These are phyloP conservation scores for Rhizophagus sp. DNA, from an alignment of 192 early-diverging fungal genomes.

Conservation along the genomic window DNA sequence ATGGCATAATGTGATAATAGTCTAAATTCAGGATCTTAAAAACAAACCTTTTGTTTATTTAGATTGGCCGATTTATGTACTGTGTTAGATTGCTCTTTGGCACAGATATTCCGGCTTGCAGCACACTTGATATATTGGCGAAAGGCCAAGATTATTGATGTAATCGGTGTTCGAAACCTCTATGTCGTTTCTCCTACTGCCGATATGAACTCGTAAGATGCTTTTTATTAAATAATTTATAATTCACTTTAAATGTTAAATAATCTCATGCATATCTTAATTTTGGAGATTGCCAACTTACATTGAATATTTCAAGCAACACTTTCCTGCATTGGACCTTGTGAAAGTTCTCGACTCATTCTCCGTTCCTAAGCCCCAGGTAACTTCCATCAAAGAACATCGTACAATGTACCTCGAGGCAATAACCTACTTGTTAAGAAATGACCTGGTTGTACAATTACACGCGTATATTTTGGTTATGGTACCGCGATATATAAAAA, in stretches of 20 bases:
- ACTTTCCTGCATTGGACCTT: conserved; percentile 17
- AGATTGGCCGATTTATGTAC: conserved; percentile 81
- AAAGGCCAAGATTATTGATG: conserved; percentile 88
- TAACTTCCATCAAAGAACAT: conserved; percentile 57
- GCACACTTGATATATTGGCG: conserved; percentile 94
- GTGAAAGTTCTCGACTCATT: conserved; percentile 53
- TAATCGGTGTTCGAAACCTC: conserved; percentile 70
- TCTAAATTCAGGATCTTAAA: not conserved
- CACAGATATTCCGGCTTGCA: conserved; percentile 86
- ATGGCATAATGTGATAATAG: conserved; percentile 3
- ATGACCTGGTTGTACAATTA: conserved; percentile 75
- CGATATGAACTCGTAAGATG: conserved; percentile 55
- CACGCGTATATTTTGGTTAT: conserved; percentile 76
- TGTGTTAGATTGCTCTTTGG: conserved; percentile 87
- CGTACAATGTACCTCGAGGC: conserved; percentile 78
- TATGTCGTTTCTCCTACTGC: conserved; percentile 78
- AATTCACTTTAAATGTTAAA: not conserved
- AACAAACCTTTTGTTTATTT: conserved; percentile 7
- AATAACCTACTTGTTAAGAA: conserved; percentile 76
- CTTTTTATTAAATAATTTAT: not conserved
- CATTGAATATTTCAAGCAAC: conserved; percentile 32
- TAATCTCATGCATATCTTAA: conserved; percentile 29
- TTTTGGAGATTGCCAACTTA: conserved; percentile 31
- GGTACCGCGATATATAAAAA: conserved; percentile 61
- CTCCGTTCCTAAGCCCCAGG: conserved; percentile 61